Conservation (phyloP, 495 filamentous ascomycete species). For the Aspergillus haitiensis region DNA sequence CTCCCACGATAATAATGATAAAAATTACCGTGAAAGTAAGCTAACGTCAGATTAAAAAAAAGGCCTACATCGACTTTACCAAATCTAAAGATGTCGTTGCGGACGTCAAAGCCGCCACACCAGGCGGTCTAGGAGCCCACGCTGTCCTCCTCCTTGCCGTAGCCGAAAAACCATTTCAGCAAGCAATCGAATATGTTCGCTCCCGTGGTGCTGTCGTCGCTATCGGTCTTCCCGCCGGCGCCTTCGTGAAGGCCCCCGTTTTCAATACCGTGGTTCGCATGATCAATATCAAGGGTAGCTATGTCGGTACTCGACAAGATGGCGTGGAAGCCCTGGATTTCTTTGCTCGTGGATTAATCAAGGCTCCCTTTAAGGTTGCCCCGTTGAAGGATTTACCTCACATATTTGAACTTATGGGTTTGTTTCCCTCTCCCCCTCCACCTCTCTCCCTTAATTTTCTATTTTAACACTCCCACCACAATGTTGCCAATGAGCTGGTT, state of each 20-base stretch:
- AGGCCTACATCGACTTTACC: conserved; percentile 73
- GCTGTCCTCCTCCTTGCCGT: conserved; percentile 85
- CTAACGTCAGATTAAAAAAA: conserved; percentile 24
- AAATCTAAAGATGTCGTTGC: conserved; percentile 71
- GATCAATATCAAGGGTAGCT: conserved; percentile 90
- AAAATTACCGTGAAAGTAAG: not conserved
- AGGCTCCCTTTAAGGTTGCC: conserved; percentile 79
- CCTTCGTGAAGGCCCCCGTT: conserved; percentile 77
- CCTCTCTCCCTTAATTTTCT: not conserved
- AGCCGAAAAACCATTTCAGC: conserved; percentile 89
- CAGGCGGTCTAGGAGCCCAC: conserved; percentile 79
- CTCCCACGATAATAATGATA: too few species aligned
- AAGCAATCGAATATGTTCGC: conserved; percentile 82
- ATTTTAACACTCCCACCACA: not conserved
- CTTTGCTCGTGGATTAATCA: conserved; percentile 77
- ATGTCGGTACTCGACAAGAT: conserved; percentile 88
- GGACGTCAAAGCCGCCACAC: conserved; percentile 75
- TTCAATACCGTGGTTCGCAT: conserved; percentile 84
- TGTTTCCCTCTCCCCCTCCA: conserved; percentile 16
- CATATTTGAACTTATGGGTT: conserved; percentile 72
- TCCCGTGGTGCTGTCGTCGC: conserved; percentile 76
- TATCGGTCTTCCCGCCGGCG: conserved; percentile 80
- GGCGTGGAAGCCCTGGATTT: conserved; percentile 85
- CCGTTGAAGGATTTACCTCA: conserved; percentile 74
- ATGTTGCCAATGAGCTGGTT: not conserved